A percentile compares a stretch with the other conserved stretches of the same genome.
phyloP scores from a whole-genome alignment of 805 yeast species.

The Starmerella scarabaei region DNA sequence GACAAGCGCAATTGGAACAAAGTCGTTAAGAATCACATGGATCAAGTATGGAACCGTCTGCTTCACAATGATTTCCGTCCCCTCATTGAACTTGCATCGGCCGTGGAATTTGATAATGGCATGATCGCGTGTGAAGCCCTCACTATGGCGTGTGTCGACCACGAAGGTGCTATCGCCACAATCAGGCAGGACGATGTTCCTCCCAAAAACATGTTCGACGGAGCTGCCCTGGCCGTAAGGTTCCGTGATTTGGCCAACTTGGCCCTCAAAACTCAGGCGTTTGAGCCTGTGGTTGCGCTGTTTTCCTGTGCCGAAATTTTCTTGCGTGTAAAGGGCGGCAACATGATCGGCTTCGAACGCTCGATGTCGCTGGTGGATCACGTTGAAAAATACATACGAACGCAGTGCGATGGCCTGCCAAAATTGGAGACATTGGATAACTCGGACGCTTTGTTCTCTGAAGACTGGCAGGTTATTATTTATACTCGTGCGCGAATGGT shows the following conservation, averaged over 20 bases:
- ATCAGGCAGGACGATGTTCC: not conserved
- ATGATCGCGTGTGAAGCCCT: constrained; percentile 29
- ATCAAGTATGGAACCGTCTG: constrained; percentile 18
- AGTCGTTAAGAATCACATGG: constrained; percentile 22
- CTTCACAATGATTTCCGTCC: constrained; percentile 24
- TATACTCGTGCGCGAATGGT: constrained; percentile 14
- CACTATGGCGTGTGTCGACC: constrained; percentile 21
- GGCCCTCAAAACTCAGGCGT: constrained; percentile 5
- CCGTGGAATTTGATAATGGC: constrained; percentile 27
- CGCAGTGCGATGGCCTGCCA: not conserved
- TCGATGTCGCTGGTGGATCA: not conserved
- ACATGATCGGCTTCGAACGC: constrained; percentile 1
- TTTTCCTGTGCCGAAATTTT: constrained; percentile 13
- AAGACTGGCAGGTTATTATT: constrained; percentile 7
- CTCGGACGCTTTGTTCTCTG: constrained; percentile 10
- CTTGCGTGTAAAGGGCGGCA: constrained; percentile 2
- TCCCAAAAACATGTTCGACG: not conserved
- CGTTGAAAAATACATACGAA: constrained; percentile 1
- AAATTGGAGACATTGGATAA: constrained; percentile 1
- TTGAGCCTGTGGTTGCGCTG: constrained; percentile 2
- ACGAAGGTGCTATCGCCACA: not conserved
- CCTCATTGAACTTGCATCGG: constrained; percentile 28
- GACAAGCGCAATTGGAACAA: constrained; percentile 28
- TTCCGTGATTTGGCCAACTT: constrained; percentile 5
- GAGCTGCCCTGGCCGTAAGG: not conserved